Percentiles rank a stretch among this genome's conserved stretches.
These are phyloP conservation scores for Cercospora canescens DNA, from an alignment of 2,329 filamentous ascomycete genomes.

Conservation along the genomic window DNA sequence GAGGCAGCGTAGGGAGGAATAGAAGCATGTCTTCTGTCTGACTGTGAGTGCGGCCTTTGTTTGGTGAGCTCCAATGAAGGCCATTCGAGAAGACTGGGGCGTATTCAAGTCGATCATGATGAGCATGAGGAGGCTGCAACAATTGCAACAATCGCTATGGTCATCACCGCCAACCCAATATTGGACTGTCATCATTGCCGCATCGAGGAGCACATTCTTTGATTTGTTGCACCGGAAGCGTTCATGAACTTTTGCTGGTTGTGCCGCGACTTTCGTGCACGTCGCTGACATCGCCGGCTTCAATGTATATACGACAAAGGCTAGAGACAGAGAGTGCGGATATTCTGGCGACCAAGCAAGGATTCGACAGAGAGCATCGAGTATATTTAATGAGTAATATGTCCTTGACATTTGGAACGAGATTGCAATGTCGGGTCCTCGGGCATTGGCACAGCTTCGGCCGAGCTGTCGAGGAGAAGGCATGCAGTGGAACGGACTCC, in stretches of 20 bases:
- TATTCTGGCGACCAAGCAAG: neutral
- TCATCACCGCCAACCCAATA: neutral
- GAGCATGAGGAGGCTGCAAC: neutral
- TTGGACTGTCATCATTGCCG: neutral
- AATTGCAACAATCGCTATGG: neutral
- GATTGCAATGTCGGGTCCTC: neutral
- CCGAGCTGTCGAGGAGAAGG: neutral
- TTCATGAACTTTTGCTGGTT: neutral
- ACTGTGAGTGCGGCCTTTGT: neutral
- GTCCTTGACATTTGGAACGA: neutral
- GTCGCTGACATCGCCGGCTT: neutral
- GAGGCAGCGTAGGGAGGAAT: neutral
- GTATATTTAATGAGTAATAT: conserved; percentile 19
- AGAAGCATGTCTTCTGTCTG: neutral
- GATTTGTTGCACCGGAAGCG: neutral
- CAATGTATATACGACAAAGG: conserved; percentile 12
- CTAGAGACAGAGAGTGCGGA: conserved; percentile 5
- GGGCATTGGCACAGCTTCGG: neutral
- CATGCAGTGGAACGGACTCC: neutral
- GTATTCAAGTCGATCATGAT: neutral
- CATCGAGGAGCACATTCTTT: neutral
- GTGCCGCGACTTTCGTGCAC: neutral
- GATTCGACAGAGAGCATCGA: neutral
- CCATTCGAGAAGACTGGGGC: neutral
- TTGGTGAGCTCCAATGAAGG: neutral